Evolutionary conservation across 768 basidiomycete species (phyloP).

Genomic region (Boletellus ananiceps): DNA sequence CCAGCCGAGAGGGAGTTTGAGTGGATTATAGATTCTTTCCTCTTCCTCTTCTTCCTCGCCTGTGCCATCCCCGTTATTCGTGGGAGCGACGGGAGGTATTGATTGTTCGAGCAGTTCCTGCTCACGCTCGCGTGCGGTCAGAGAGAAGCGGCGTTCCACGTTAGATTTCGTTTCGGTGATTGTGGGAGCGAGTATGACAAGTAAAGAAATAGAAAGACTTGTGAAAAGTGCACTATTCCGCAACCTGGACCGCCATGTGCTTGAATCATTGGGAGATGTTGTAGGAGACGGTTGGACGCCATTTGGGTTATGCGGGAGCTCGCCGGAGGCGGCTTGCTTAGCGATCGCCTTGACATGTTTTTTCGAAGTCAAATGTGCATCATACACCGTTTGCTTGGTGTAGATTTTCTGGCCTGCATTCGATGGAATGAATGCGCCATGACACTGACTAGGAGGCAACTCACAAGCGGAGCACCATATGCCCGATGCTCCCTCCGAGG

Average conservation of each 20-base stretch:
- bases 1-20: slow-evolving; percentile 95
- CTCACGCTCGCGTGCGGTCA: slow-evolving; percentile 97
- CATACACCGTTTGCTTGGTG: slow-evolving; percentile 96
- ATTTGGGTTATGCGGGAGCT: slow-evolving; percentile 33
- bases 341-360: slow-evolving; percentile 91
- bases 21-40: slow-evolving; percentile 95
- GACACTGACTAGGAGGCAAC: slow-evolving; percentile 29
- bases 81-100: slow-evolving; percentile 45
- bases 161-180: slow-evolving; percentile 92
- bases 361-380: slow-evolving; percentile 92
- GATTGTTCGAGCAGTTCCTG: slow-evolving; percentile 80
- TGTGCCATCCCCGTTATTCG: slow-evolving; percentile 40
- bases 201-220: slow-evolving; percentile 61
- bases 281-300: slow-evolving; percentile 23
- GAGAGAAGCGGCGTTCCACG: slow-evolving; percentile 92
- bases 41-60: slow-evolving; percentile 90
- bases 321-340: slow-evolving; percentile 52
- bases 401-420: slow-evolving; percentile 85
- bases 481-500: slow-evolving; percentile 48
- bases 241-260: slow-evolving; percentile 43
- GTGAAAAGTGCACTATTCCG: slow-evolving; percentile 69
- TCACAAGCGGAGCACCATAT: slow-evolving; percentile 95
- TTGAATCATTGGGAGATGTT: slow-evolving; percentile 32
- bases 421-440: slow-evolving; percentile 3
- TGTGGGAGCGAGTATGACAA: slow-evolving; percentile 56